phyloP scores from a whole-genome alignment of 1,284 basidiomycete genomes.

The Gomphus bonarii region DNA sequence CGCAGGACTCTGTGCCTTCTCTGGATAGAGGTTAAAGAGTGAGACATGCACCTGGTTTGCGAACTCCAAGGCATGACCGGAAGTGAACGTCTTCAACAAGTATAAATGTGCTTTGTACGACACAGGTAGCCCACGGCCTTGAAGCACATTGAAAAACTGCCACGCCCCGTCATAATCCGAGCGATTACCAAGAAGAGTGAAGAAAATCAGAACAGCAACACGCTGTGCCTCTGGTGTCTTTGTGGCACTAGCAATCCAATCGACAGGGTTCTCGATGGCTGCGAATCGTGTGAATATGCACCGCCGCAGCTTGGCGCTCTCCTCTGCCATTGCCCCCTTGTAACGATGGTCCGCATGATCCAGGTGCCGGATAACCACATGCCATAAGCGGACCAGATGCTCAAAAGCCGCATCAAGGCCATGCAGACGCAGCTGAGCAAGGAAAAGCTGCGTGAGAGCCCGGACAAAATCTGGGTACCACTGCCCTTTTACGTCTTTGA shows the following conservation, averaged over 20 bases:
- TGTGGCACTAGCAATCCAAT: not conserved
- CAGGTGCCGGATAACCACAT: not conserved
- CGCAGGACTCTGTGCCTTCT: constrained; percentile 12
- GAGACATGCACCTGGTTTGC: constrained; percentile 34
- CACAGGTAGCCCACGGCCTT: constrained; percentile 25
- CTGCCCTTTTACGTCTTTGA: not conserved
- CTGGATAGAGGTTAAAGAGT: constrained; percentile 7
- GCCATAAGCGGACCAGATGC: not conserved
- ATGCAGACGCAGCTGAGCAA: not conserved
- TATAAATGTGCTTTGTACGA: constrained; percentile 22
- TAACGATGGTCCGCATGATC: not conserved
- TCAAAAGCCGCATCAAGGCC: not conserved
- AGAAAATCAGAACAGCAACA: constrained; percentile 1
- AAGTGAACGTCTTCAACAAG: constrained; percentile 37
- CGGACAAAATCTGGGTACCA: not conserved
- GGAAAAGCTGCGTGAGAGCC: constrained; percentile 1
- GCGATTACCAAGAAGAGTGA: not conserved
- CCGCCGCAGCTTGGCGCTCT: not conserved
- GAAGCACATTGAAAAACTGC: constrained; percentile 27
- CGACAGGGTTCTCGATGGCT: constrained; percentile 1
- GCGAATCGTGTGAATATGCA: not conserved
- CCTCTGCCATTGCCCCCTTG: not conserved
- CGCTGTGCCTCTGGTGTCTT: not conserved
- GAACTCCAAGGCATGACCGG: constrained; percentile 26
- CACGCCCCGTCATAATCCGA: not conserved